phyloP scores from a whole-genome alignment of 1,284 basidiomycete genomes.

The Ceratobasidium sp. region DNA sequence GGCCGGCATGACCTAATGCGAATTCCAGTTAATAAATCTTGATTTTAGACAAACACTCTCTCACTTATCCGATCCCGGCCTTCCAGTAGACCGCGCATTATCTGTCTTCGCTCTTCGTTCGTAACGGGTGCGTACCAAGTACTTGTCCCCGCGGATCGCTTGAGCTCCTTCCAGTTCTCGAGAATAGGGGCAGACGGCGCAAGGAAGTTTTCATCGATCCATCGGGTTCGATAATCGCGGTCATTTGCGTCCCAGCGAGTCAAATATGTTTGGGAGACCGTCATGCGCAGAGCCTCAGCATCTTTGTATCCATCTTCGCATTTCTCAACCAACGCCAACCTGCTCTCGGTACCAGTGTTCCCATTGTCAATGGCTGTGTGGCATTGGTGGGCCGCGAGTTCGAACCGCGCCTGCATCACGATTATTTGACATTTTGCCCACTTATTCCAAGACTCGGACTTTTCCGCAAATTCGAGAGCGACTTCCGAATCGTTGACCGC shows the following conservation, averaged over 20 bases:
- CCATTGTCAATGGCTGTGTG: slow-evolving; percentile 43
- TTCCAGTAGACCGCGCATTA: too few relatives aligned
- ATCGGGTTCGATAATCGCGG: neutral
- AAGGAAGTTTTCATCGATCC: slow-evolving; percentile 7
- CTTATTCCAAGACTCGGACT: slow-evolving; percentile 59
- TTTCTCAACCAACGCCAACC: too few relatives aligned
- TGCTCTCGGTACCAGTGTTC: neutral
- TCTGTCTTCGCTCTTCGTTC: slow-evolving; percentile 64
- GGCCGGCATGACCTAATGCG: slow-evolving; percentile 62
- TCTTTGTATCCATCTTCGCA: too few relatives aligned
- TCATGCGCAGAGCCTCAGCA: slow-evolving; percentile 20
- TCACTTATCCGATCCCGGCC: too few relatives aligned
- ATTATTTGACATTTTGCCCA: slow-evolving; percentile 59
- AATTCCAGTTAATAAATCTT: slow-evolving; percentile 12
- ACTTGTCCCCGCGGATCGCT: slow-evolving; percentile 53
- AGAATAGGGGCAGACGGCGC: slow-evolving; percentile 5
- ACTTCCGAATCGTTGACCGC: slow-evolving; percentile 61
- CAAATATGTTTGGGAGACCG: slow-evolving; percentile 52
- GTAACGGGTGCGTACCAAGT: slow-evolving; percentile 62
- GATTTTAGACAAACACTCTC: too few relatives aligned
- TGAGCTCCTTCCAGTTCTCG: slow-evolving; percentile 20
- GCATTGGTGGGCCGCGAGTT: slow-evolving; percentile 50
- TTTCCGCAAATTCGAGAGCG: slow-evolving; percentile 58
- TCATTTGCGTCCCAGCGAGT: slow-evolving; percentile 8
- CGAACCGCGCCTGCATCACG: slow-evolving; percentile 60